Evolutionary conservation across 257 asterid genomes (phyloP), one percentile per base, ranked within the genome.

Genomic region (Thymus quinquecostatus): DNA sequence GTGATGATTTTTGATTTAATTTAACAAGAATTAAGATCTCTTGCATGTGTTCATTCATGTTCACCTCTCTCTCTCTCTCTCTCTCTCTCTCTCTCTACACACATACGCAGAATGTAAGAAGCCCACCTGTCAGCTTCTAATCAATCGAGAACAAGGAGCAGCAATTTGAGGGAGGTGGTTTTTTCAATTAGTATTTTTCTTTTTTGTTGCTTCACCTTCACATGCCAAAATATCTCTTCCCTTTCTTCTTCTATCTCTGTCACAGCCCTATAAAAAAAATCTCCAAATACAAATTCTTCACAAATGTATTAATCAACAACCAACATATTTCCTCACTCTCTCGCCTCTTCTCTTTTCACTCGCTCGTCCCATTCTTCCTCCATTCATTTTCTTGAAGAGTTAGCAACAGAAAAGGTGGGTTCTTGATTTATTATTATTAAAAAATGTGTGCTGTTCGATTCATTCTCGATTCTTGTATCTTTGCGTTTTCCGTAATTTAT

Each of bases 151-250:
- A 30, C 14, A 48, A 48, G 47, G 10, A 43, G 69, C 47, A 60
- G 69, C 66, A 73, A 44, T 14, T 33, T 43, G 60, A 33, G 65
- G 10, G 71, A 13, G 11, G 41, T 54, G 51, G 56, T 33, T 70
- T 45, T 58, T 74, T 55, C 43, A 55, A 44, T 36, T 61, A 44
- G 5, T 60, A 45, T 65, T 65, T 65, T 12, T 58, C 59, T 21
- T 21, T 21, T 21, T 21, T 21, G 21, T 21, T 21, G 21, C 21
- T 21, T 21, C 21, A 21, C 21, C 21, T 72, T 79, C 78, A 55
- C 80, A 70, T 47, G 63, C 40, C 76, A 70, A 82, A 82, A 76
- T 79, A 82, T 82, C 84, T 73, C 73, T 8, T 36, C 55, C 21
- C 21, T 21, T 21, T 21, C 21, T 21, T 36, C 36, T 60, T 72